Percentiles rank a stretch among this genome's conserved stretches.
Evolutionary conservation across 208 protist species (phyloP).

Genomic region (Herpetomonas tarakana): DNA sequence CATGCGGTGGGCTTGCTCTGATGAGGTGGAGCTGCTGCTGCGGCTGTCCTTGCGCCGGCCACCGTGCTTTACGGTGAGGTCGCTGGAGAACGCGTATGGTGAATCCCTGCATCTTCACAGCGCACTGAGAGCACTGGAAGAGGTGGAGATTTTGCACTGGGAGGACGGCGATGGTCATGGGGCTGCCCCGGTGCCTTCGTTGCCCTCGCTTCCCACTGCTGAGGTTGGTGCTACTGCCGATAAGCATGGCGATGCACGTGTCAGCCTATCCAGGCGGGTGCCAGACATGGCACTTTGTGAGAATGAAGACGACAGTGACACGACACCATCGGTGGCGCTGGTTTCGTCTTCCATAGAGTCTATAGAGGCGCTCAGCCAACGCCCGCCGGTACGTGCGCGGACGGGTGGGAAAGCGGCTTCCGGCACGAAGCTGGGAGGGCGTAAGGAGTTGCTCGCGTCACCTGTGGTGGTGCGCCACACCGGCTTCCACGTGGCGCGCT

Average conservation of each 20-base stretch:
- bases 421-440: no score
- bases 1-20: constrained; percentile 14
- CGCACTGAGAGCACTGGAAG: constrained; percentile 21
- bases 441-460: background rate
- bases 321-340: no score
- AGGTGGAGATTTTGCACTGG: constrained; percentile 9
- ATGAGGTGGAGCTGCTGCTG: constrained; percentile 60
- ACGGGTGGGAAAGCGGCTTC: no score
- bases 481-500: background rate
- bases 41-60: constrained; percentile 42
- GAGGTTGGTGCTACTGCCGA: no score
- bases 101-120: constrained; percentile 45
- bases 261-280: no score
- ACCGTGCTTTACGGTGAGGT: constrained; percentile 27
- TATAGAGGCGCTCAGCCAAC: no score
- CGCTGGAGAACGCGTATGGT: constrained; percentile 50
- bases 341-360: no score
- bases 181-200: background rate
- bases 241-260: no score
- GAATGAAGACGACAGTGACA: no score
- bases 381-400: no score
- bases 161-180: background rate
- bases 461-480: background rate
- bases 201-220: no score
- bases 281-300: no score